Percentiles rank a stretch among this genome's conserved stretches.
Conservation (phyloP, 108 stramenopile genomes). For the Pseudonitzschia multiseries region DNA sequence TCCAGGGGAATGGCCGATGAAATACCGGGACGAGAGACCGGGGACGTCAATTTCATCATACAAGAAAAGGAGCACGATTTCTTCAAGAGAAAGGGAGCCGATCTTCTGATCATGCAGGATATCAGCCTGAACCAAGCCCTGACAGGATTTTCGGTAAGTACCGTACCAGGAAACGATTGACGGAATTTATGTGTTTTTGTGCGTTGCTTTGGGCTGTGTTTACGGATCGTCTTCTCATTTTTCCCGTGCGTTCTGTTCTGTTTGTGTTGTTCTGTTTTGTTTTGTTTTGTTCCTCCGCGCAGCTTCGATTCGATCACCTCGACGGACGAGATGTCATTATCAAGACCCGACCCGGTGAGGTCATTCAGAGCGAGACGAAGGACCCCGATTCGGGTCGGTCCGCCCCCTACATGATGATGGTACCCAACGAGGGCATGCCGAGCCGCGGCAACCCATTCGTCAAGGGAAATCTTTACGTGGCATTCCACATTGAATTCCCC, state of each 20-base stretch:
- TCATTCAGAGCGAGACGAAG: conserved; percentile 73
- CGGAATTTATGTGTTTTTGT: conserved; percentile 1
- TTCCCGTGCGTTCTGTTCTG: neutral
- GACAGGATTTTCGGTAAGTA: conserved; percentile 76
- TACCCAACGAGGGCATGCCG: conserved; percentile 96
- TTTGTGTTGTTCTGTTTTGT: too few relatives aligned
- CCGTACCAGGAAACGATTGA: neutral
- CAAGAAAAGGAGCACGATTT: conserved; percentile 95
- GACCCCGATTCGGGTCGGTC: conserved; percentile 49
- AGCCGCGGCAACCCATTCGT: conserved; percentile 91
- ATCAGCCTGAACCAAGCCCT: conserved; percentile 93
- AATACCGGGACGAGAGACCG: conserved; percentile 93
- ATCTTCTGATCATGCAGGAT: conserved; percentile 91
- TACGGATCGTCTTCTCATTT: neutral
- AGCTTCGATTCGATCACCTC: conserved; percentile 74
- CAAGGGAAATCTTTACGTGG: conserved; percentile 92
- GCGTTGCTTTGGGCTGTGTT: too few relatives aligned
- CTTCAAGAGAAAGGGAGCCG: conserved; percentile 97
- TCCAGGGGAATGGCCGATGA: conserved; percentile 96
- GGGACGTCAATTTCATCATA: conserved; percentile 96
- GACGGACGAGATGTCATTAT: conserved; percentile 89
- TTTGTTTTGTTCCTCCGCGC: neutral
- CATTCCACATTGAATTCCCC: conserved; percentile 93
- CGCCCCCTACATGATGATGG: conserved; percentile 85
- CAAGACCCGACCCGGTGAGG: conserved; percentile 87